phyloP scores from a whole-genome alignment of 805 yeast genomes.

The Wickerhamomyces xylosicus region DNA sequence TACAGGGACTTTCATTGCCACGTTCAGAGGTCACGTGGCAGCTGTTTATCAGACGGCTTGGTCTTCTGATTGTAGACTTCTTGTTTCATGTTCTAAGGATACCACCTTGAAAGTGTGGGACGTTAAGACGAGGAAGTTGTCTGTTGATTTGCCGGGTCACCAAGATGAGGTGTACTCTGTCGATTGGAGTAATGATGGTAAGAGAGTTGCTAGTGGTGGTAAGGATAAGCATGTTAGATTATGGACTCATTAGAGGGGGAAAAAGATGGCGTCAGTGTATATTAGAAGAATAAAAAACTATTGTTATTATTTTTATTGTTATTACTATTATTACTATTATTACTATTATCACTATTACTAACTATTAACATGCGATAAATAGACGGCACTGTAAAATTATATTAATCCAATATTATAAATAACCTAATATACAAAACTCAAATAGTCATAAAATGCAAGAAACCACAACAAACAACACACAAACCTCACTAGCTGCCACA shows the following conservation, averaged over 20 bases:
- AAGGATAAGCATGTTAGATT: conserved; percentile 89
- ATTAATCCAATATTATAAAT: too few relatives aligned
- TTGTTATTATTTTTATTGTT: too few relatives aligned
- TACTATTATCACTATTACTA: too few relatives aligned
- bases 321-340: too few relatives aligned
- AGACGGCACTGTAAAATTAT: too few relatives aligned
- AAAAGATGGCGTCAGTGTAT: too few relatives aligned
- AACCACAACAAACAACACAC: too few relatives aligned
- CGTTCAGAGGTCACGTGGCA: conserved; percentile 95
- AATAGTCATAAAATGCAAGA: too few relatives aligned
- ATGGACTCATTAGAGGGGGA: conserved; percentile 60
- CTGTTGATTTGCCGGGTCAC: conserved; percentile 92
- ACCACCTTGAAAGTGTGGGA: conserved; percentile 97
- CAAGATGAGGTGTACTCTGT: conserved; percentile 93
- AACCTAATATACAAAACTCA: too few relatives aligned
- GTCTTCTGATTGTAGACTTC: conserved; percentile 87
- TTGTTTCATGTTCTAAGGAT: conserved; percentile 92
- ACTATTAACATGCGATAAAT: too few relatives aligned
- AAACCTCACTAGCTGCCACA: too few relatives aligned
- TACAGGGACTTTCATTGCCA: conserved; percentile 80
- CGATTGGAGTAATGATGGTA: conserved; percentile 96
- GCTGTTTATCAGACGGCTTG: conserved; percentile 97
- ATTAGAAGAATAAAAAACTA: too few relatives aligned
- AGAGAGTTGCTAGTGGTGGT: conserved; percentile 93
- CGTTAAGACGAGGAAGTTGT: conserved; percentile 70